Conservation (phyloP, 495 filamentous ascomycete genomes). For the Podospora pseudoanserina region DNA sequence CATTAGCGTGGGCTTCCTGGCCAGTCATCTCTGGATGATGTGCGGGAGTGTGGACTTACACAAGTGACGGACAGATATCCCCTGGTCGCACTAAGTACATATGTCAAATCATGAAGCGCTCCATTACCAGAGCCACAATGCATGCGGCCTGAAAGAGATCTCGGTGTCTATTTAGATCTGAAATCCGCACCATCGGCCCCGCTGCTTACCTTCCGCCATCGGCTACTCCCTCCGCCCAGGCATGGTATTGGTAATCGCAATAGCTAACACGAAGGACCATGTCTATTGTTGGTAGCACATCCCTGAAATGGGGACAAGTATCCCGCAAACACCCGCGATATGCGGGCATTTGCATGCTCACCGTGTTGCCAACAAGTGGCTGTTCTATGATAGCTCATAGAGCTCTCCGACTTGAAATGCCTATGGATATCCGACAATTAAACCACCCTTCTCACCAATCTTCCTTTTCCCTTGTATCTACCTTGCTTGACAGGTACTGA, state of each 20-base stretch:
- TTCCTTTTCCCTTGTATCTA: background rate
- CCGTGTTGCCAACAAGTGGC: background rate
- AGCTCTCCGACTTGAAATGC: background rate
- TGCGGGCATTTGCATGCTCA: background rate
- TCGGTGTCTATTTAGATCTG: constrained; percentile 1
- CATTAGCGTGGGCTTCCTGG: constrained; percentile 12
- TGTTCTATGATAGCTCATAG: background rate
- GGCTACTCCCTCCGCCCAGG: background rate
- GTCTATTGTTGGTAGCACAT: background rate
- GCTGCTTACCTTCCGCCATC: constrained; percentile 1
- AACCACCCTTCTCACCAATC: background rate
- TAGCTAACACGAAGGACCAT: background rate
- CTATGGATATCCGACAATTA: background rate
- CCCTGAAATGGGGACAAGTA: background rate
- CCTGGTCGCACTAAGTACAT: background rate
- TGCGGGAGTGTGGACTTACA: background rate
- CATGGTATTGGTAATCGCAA: background rate
- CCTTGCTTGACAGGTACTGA: background rate
- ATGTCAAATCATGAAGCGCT: constrained; percentile 1
- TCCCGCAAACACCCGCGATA: background rate
- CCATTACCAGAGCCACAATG: background rate
- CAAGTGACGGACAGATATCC: background rate
- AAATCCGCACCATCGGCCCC: background rate
- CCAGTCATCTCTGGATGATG: constrained; percentile 10
- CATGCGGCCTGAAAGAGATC: background rate